Percentiles rank a stretch among this genome's conserved stretches.
Conservation (phyloP, 1,139 yeast species). For the Pichia inconspicua region DNA sequence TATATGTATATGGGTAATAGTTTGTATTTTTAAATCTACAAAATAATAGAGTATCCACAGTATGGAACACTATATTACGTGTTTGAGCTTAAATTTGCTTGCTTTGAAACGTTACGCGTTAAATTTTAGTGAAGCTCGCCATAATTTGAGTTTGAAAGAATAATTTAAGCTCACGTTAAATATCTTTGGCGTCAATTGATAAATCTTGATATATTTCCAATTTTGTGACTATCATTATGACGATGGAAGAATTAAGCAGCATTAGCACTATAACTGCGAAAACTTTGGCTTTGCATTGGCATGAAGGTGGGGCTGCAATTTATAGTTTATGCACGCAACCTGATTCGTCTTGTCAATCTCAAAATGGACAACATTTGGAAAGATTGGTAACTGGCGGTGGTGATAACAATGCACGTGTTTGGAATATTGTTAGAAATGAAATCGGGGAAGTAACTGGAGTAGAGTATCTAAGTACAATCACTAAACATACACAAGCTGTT, state of each 20-base stretch:
- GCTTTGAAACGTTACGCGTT: too few species aligned
- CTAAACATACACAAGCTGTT: slow-evolving; percentile 91
- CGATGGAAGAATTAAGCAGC: not conserved
- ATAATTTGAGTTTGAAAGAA: not conserved
- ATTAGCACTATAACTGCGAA: slow-evolving; percentile 30
- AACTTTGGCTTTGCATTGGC: slow-evolving; percentile 73
- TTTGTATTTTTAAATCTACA: not conserved
- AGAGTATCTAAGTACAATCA: slow-evolving; percentile 65
- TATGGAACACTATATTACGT: too few species aligned
- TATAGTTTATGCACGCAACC: slow-evolving; percentile 76
- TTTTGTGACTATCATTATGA: not conserved
- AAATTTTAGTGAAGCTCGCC: too few species aligned
- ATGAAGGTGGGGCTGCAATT: slow-evolving; percentile 71
- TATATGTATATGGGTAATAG: not conserved
- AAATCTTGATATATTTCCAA: too few species aligned
- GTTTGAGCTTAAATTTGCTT: too few species aligned
- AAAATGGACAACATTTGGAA: slow-evolving; percentile 9
- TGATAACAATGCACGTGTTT: slow-evolving; percentile 76
- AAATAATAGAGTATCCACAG: too few species aligned
- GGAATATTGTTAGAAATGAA: slow-evolving; percentile 35
- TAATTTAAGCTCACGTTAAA: too few species aligned
- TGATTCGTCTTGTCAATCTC: slow-evolving; percentile 1
- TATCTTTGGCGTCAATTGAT: not conserved
- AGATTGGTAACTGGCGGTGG: slow-evolving; percentile 89
- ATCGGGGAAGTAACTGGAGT: slow-evolving; percentile 34